Evolutionary conservation across 306 rosid species (phyloP), one percentile per base, ranked within the genome.

Genomic region (Rosa lucieae): DNA sequence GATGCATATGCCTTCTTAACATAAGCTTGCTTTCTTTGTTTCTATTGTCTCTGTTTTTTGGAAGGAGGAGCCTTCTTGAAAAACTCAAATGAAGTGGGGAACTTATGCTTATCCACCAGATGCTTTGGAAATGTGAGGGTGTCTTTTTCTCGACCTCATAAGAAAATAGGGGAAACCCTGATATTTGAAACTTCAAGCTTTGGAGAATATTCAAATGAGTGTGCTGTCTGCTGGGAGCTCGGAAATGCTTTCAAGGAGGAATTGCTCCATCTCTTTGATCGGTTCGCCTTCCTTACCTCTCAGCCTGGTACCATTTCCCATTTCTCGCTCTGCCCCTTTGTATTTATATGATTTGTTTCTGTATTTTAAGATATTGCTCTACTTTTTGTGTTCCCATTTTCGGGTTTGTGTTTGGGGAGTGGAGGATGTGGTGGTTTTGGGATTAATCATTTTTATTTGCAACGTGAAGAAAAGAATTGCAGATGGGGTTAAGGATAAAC

Each of bases 91-190:
- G 98, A 88, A 56, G 86, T 77, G 29, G 98, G 91, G 79, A 95
- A 95, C 65, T 82, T 83, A 85, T 95, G 99, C 88, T 90, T 95
- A 89, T 95, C 99, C 77, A 91, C 87, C 72, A 95, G 91, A 87
- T 95, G 99, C 29, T 26, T 26, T 26, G 29, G 29, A 26, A 26
- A 26, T 26, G 29, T 26, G 29, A 26, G 26, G 26, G 26, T 26
- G 26, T 26, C 0, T 26, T 26, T 26, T 26, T 26, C 26, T 26
- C 26, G 26, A 26, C 26, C 26, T 26, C 26, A 26, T 26, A 26
- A 26, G 29, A 26, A 26, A 26, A 26, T 26, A 26, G 1, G 29
- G 29, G 29, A 26, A 26, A 26, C 29, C 29, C 29, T 26, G 29
- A 26, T 26, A 26, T 26, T 26, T 26, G 29, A 26, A 26, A 26